Evolutionary conservation across 2,329 filamentous ascomycete species (phyloP), one percentile per base, ranked within the genome.

Genomic region (Paraphaeosphaeria minitans): DNA sequence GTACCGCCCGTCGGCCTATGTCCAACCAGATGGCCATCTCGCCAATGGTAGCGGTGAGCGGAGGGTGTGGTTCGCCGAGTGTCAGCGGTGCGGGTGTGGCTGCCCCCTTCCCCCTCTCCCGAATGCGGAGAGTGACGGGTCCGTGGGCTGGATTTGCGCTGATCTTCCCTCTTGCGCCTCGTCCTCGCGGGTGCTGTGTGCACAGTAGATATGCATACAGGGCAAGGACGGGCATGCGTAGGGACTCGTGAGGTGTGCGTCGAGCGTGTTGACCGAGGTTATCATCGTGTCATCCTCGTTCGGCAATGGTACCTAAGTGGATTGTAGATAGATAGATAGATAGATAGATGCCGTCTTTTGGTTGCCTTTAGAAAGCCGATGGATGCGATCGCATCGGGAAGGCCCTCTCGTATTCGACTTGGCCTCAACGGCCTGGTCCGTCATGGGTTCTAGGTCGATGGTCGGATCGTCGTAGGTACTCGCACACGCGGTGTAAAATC

Each of bases 21-120:
- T 19, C 10, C 5, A 37, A 29, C 22, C 53, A 48, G 53, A 33
- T 41, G 27, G 14, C 37, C n/a, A 21, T 46, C 39, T 19, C 19
- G 10, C 41, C 51, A 53, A 53, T 53, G 10, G 41, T 24, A 12
- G 10, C 16, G 27, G 29, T 24, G 24, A 31, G 22, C 31, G 42
- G 13, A 48, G 22, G 31, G 29, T 42, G 42, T 53, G 27, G 39
- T 53, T 45, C 24, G 41, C 50, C 16, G 35, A 53, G 1, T 19
- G 13, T 31, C 14, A 27, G 35, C 22, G 41, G 13, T 43, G 42
- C 57, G 57, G 57, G 53, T 59, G 57, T 59, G 57, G 57, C 57
- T 31, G 57, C 57, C 48, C n/a, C n/a, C n/a, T n/a, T n/a, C n/a
- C n/a, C n/a, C n/a, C n/a, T n/a, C n/a, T n/a, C n/a, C 47, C 31